Evolutionary conservation across 768 basidiomycete genomes (phyloP), one percentile per base, ranked within the genome.

Genomic region (Suillus variegatus): DNA sequence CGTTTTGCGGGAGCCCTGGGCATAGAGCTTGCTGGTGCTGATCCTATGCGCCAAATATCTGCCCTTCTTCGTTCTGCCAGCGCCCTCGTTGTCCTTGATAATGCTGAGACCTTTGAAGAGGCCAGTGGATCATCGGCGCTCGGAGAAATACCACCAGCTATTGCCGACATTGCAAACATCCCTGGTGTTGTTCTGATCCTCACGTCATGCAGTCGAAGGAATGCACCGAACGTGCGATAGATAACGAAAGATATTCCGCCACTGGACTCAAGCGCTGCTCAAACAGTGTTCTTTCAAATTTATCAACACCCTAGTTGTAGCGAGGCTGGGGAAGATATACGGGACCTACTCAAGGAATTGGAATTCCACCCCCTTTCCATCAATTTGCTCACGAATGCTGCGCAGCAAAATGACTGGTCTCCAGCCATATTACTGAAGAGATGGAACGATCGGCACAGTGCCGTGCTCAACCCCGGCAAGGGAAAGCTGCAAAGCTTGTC

Each of bases 331-430:
- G 46, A 10, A 62, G 44, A 22, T 1, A 62, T 62, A 20, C 0
- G 0, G 20, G 1, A 51, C 47, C 18, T 54, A 2, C 52, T 54
- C 16, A 4, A 28, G 51, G 28, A 28, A 25, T 28, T 52, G 3
- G 51, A 18, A 18, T 52, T 28, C 18, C 51, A 52, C 16, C 40
- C 61, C 2, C n/a, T 62, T 18, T 41, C 61, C n/a, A 47, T 62
- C 44, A 54, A 52, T 20, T 4, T 62, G 7, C 54, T 57, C 22
- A 32, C 63, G 28, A 55, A 35, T 12, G 56, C 36, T 41, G 63
- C 63, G 3, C 32, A 56, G 13, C 40, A 36, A 46, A 64, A 64
- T 22, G 3, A 38, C 32, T 64, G 55, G 63, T 44, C 63, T n/a
- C 44, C 44, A 20, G 12, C 12, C 6, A 35, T 7, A 13, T 16